phyloP scores from a whole-genome alignment of 2,329 filamentous ascomycete genomes.

The Dactylellina haptotyla region DNA sequence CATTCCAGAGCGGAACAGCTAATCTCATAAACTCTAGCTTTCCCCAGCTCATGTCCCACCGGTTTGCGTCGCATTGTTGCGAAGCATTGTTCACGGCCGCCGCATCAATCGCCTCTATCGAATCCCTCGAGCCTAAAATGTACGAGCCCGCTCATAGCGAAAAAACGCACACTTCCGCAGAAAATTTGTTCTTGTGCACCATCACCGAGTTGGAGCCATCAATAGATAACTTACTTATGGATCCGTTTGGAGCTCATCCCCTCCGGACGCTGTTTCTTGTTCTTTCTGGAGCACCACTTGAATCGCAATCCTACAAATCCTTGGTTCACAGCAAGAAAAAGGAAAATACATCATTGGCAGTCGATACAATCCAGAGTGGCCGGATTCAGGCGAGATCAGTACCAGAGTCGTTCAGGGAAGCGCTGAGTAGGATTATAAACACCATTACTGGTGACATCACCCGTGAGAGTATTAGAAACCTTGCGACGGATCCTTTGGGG shows the following conservation, averaged over 20 bases:
- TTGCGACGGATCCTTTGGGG: slow-evolving; percentile 88
- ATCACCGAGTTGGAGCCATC: slow-evolving; percentile 82
- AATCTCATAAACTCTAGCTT: slow-evolving; percentile 68
- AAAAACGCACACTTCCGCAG: neutral
- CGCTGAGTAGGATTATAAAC: slow-evolving; percentile 81
- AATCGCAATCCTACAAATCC: slow-evolving; percentile 74
- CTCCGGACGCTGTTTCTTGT: slow-evolving; percentile 86
- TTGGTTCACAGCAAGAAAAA: slow-evolving; percentile 93
- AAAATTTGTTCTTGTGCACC: slow-evolving; percentile 32
- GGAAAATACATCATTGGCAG: slow-evolving; percentile 72
- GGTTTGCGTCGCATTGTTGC: slow-evolving; percentile 96
- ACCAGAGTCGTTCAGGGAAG: slow-evolving; percentile 79
- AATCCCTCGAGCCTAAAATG: slow-evolving; percentile 64
- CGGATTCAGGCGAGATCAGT: slow-evolving; percentile 66
- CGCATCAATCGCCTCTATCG: slow-evolving; percentile 79
- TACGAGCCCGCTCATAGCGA: neutral
- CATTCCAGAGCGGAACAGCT: neutral
- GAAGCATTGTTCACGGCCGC: slow-evolving; percentile 89
- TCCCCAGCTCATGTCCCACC: slow-evolving; percentile 87
- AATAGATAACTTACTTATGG: slow-evolving; percentile 83
- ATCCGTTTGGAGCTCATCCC: slow-evolving; percentile 89
- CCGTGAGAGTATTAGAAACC: slow-evolving; percentile 79
- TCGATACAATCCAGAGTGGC: slow-evolving; percentile 64
- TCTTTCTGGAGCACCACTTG: slow-evolving; percentile 81
- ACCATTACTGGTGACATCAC: slow-evolving; percentile 80